Percentiles rank a stretch among this genome's conserved stretches.
Evolutionary conservation across 2,329 filamentous ascomycete species (phyloP).

Genomic region (Colletotrichum sp.): DNA sequence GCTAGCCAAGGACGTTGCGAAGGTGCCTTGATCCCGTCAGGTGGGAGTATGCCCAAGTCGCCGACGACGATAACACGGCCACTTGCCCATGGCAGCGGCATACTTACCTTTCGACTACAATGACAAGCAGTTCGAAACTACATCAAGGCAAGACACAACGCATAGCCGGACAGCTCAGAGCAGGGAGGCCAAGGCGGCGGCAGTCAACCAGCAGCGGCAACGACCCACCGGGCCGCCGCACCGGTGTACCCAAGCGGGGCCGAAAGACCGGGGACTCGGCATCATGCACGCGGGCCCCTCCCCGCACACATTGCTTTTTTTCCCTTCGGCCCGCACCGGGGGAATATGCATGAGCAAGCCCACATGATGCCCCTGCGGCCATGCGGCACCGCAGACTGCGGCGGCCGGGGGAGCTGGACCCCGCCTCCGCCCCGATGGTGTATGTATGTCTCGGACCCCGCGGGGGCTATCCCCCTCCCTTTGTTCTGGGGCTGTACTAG

Average conservation of each 20-base stretch:
- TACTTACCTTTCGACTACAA: neutral
- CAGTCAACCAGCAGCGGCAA: neutral
- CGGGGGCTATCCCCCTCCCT: neutral
- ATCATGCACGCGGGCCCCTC: neutral
- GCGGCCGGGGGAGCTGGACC: neutral
- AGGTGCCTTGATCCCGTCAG: neutral
- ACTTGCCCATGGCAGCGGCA: neutral
- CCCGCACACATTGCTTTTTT: neutral
- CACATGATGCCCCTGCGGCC: neutral
- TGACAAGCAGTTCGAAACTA: neutral
- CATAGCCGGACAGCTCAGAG: neutral
- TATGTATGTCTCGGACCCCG: neutral
- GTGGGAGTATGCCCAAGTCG: neutral
- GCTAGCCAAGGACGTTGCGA: neutral
- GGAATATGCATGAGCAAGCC: neutral
- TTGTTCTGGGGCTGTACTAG: neutral
- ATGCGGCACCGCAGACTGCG: neutral
- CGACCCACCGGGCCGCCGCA: neutral
- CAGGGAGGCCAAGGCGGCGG: neutral
- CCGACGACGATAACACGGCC: neutral
- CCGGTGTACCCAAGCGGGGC: neutral
- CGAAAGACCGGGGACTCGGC: neutral
- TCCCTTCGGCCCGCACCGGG: neutral
- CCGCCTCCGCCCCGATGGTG: neutral
- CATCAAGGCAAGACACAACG: neutral